Evolutionary conservation across 345 rosid genomes (phyloP).

Genomic region (Gossypium australe): DNA sequence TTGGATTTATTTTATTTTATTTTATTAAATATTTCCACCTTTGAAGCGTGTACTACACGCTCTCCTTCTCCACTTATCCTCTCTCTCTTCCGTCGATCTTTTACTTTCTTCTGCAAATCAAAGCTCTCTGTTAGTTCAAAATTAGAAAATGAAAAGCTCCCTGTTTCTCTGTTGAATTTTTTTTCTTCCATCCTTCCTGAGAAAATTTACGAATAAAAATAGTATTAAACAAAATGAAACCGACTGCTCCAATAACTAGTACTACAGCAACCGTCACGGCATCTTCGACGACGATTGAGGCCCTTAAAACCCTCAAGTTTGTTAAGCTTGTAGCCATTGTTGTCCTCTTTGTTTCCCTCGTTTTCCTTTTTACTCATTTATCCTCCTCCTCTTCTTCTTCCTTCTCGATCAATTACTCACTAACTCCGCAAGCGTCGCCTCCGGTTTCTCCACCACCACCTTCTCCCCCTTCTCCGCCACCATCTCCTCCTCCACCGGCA

Average conservation of each 20-base stretch:
- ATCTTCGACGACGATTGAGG: constrained; percentile 19
- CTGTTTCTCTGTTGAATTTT: not conserved
- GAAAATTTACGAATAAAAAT: not conserved
- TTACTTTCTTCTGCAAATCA: not conserved
- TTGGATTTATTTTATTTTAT: not conserved
- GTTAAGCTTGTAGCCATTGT: constrained; percentile 34
- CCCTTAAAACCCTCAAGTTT: constrained; percentile 33
- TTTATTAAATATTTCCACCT: not conserved
- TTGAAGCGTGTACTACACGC: not conserved
- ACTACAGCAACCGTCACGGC: not conserved
- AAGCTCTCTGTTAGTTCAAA: not conserved
- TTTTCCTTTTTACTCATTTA: constrained; percentile 26
- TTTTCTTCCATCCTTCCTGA: not conserved
- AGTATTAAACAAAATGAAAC: not conserved
- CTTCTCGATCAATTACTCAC: constrained; percentile 15
- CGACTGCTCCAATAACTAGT: too few relatives aligned
- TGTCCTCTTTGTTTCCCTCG: constrained; percentile 24
- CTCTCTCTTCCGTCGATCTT: not conserved
- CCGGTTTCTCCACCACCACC: constrained; percentile 14
- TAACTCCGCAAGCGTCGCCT: constrained; percentile 15
- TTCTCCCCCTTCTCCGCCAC: not conserved
- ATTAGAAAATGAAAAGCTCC: too few relatives aligned
- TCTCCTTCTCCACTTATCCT: not conserved
- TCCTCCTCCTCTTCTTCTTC: constrained; percentile 21
- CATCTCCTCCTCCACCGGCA: constrained; percentile 21